Evolutionary conservation across 192 early-diverging fungal genomes (phyloP).

Genomic region (Mortierella hygrophila): DNA sequence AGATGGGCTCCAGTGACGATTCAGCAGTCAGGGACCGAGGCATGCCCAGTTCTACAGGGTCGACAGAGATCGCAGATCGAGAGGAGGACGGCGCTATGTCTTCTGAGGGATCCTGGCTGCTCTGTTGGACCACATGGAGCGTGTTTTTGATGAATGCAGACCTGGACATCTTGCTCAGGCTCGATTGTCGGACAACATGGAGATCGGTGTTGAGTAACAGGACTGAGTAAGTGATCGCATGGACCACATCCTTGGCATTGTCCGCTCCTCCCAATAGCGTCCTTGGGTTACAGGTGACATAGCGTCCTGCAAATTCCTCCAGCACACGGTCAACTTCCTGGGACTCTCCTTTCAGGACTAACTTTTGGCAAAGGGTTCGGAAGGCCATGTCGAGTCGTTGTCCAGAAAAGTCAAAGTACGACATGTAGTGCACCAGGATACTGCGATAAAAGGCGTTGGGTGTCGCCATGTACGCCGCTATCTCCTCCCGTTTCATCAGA

Average conservation of each 20-base stretch:
- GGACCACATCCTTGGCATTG: constrained; percentile 79
- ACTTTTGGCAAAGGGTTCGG: constrained; percentile 79
- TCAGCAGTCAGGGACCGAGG: constrained; percentile 23
- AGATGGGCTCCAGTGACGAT: neutral
- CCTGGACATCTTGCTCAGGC: constrained; percentile 80
- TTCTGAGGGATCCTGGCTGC: constrained; percentile 30
- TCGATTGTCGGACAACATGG: constrained; percentile 82
- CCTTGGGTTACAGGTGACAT: constrained; percentile 85
- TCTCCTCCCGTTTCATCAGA: constrained; percentile 58
- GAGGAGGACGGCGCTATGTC: neutral
- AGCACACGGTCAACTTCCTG: constrained; percentile 94
- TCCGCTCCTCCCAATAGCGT: constrained; percentile 58
- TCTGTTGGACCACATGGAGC: constrained; percentile 57
- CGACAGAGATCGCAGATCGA: neutral
- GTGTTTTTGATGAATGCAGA: constrained; percentile 82
- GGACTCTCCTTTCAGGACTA: constrained; percentile 91
- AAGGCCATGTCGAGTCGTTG: constrained; percentile 85
- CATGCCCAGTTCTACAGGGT: constrained; percentile 6
- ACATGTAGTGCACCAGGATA: constrained; percentile 78
- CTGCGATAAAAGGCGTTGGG: constrained; percentile 68
- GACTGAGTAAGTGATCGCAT: constrained; percentile 88
- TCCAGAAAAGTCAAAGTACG: constrained; percentile 80
- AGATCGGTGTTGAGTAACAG: constrained; percentile 94
- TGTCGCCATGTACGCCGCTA: constrained; percentile 64
- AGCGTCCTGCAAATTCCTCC: constrained; percentile 84